phyloP scores from a whole-genome alignment of 805 yeast genomes.

The Candida rishiriensis region DNA sequence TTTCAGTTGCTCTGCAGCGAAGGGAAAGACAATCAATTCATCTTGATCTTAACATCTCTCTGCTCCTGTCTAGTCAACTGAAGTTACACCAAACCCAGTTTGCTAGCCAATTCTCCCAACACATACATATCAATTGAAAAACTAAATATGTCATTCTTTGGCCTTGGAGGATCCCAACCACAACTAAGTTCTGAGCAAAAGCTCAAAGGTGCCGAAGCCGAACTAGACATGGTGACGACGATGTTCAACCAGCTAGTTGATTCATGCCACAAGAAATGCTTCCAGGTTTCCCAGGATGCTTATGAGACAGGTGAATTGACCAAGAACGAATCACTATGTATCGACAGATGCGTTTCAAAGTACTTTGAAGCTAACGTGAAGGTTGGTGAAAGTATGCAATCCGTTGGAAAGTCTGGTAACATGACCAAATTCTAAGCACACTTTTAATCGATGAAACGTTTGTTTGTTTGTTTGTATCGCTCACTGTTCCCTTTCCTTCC shows the following conservation, averaged over 20 bases:
- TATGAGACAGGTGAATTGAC: conserved; percentile 71
- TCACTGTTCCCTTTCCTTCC: neutral
- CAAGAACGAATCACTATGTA: conserved; percentile 79
- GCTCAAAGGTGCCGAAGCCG: conserved; percentile 91
- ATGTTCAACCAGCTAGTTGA: conserved; percentile 91
- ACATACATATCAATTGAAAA: neutral
- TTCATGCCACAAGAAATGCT: conserved; percentile 86
- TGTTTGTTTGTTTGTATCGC: too few species aligned
- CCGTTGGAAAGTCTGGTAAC: conserved; percentile 33
- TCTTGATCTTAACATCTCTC: too few species aligned
- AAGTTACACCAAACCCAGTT: too few species aligned
- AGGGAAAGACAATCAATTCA: too few species aligned
- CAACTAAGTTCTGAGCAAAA: conserved; percentile 71
- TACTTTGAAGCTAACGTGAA: conserved; percentile 92
- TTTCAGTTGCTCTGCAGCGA: too few species aligned
- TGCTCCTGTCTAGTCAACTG: too few species aligned
- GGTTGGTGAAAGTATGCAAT: conserved; percentile 70
- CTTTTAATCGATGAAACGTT: too few species aligned
- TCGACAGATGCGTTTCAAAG: conserved; percentile 94
- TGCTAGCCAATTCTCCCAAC: too few species aligned
- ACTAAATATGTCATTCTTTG: conserved; percentile 73
- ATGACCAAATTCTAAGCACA: neutral
- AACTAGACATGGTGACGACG: conserved; percentile 94
- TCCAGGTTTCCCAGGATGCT: conserved; percentile 46
- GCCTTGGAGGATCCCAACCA: conserved; percentile 73